Conservation (phyloP, 1,284 basidiomycete species). For the Veloboletus limbatus region DNA sequence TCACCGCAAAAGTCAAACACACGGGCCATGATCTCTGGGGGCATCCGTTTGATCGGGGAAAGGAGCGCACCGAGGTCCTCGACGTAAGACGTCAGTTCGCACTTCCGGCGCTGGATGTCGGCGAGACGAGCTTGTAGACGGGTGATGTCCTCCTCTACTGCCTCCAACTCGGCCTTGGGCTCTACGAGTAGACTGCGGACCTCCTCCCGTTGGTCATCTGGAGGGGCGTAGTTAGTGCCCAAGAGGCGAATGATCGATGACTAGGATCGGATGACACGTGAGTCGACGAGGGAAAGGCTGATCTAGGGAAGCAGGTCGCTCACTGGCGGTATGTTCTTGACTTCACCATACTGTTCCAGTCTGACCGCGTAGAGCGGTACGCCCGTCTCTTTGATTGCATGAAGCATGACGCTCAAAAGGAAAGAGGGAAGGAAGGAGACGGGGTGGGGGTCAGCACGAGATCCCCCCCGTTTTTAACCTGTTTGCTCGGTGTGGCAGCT, state of each 20-base stretch:
- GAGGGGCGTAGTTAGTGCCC: slow-evolving; percentile 26
- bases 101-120: slow-evolving; percentile 29
- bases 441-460: not conserved
- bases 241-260: slow-evolving; percentile 32
- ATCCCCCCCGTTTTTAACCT: slow-evolving; percentile 17
- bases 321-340: slow-evolving; percentile 30
- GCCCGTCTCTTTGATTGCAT: slow-evolving; percentile 23
- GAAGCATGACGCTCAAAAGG: slow-evolving; percentile 12
- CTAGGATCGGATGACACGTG: slow-evolving; percentile 9
- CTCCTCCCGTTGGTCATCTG: slow-evolving; percentile 29
- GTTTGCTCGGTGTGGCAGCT: not conserved
- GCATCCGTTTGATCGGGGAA: slow-evolving; percentile 33
- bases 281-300: not conserved
- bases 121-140: slow-evolving; percentile 30
- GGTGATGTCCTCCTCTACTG: slow-evolving; percentile 26
- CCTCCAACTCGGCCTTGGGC: slow-evolving; percentile 27
- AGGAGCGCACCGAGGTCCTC: slow-evolving; percentile 33
- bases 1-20: slow-evolving; percentile 34
- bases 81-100: slow-evolving; percentile 28
- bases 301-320: too few relatives aligned
- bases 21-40: slow-evolving; percentile 34
- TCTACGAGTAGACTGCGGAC: slow-evolving; percentile 25
- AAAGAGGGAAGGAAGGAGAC: not conserved
- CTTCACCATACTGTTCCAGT: slow-evolving; percentile 28
- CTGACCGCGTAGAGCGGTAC: slow-evolving; percentile 22